Evolutionary conservation across 345 rosid genomes (phyloP).

Genomic region (Eucalyptus albens): DNA sequence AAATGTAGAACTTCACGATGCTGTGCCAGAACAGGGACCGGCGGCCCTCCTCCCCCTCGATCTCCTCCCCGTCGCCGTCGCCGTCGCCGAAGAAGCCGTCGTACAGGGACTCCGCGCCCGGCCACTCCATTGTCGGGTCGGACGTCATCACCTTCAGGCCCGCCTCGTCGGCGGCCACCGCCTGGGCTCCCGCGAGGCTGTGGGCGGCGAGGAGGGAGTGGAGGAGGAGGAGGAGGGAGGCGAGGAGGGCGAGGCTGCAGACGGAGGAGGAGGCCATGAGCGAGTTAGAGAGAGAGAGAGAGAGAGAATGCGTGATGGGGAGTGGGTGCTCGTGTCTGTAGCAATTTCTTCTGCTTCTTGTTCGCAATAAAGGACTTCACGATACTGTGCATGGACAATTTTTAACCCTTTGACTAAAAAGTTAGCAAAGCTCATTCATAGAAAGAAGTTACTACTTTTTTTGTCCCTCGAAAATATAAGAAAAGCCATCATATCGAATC

Average conservation of each 20-base stretch:
- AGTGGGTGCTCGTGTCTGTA: background rate
- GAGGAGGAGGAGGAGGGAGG: background rate
- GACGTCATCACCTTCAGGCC: background rate
- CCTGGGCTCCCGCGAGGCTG: background rate
- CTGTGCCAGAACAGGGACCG: slow-evolving; percentile 64
- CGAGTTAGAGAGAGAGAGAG: background rate
- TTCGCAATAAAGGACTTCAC: background rate
- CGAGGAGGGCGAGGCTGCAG: background rate
- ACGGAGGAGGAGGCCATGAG: background rate
- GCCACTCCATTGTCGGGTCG: slow-evolving; percentile 43
- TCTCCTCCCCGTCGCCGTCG: background rate
- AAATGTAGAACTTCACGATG: slow-evolving; percentile 53
- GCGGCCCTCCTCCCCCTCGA: slow-evolving; percentile 19
- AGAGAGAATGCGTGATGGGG: background rate
- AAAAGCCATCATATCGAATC: background rate
- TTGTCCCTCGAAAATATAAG: background rate
- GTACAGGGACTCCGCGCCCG: slow-evolving; percentile 2
- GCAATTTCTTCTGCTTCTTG: background rate
- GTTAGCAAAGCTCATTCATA: background rate
- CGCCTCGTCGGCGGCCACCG: background rate
- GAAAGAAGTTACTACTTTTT: background rate
- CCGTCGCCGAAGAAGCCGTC: background rate
- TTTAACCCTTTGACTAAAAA: background rate
- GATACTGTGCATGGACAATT: background rate
- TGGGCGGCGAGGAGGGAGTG: background rate